phyloP scores from a whole-genome alignment of 1,284 basidiomycete species.

The Ustilago nuda region DNA sequence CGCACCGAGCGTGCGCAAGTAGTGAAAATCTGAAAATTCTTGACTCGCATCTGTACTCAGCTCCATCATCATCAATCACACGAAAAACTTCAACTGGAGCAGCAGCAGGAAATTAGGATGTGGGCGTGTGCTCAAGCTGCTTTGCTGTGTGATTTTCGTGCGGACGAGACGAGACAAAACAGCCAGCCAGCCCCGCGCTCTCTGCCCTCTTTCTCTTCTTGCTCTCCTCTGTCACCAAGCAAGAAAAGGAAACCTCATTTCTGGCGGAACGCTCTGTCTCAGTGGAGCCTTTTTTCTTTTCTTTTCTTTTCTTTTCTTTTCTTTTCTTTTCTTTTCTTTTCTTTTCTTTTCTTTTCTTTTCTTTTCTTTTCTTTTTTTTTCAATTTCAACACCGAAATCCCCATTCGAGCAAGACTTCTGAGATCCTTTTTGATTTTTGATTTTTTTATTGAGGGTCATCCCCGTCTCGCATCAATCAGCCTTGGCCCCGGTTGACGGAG shows the following conservation, averaged over 20 bases:
- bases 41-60: too few relatives aligned
- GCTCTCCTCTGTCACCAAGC: not conserved
- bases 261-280: not conserved
- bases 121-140: slow-evolving; percentile 4
- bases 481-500: not conserved
- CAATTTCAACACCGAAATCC: not conserved
- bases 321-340: too few relatives aligned
- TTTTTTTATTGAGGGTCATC: not conserved
- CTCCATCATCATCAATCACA: too few relatives aligned
- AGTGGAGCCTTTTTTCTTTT: not conserved
- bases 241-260: not conserved
- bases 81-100: too few relatives aligned
- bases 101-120: slow-evolving; percentile 2
- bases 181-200: not conserved
- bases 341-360: too few relatives aligned
- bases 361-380: not conserved
- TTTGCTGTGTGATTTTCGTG: not conserved
- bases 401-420: not conserved
- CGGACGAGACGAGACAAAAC: not conserved
- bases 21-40: too few relatives aligned
- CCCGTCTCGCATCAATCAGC: not conserved
- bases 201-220: not conserved
- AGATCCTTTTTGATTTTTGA: not conserved
- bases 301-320: not conserved
- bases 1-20: too few relatives aligned